Conservation (phyloP, 1,284 basidiomycete genomes). For the Malassezia yamatoensis region DNA sequence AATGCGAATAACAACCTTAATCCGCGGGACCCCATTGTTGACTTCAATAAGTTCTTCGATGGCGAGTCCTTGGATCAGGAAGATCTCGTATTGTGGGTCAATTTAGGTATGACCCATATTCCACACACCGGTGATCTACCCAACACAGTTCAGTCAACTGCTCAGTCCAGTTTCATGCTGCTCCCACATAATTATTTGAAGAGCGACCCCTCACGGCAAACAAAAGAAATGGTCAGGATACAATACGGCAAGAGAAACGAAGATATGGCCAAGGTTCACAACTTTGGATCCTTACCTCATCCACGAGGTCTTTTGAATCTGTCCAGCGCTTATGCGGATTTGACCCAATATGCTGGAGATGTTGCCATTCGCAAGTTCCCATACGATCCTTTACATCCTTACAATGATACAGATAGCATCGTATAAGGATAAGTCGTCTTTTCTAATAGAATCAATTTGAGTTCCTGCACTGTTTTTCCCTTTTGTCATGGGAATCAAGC, state of each 20-base stretch:
- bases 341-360: conserved; percentile 3
- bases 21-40: conserved; percentile 25
- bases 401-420: neutral
- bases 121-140: conserved; percentile 25
- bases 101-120: conserved; percentile 28
- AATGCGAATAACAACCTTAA: conserved; percentile 22
- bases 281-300: neutral
- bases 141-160: conserved; percentile 17
- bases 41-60: conserved; percentile 45
- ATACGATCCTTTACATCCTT: neutral
- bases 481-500: too few relatives aligned
- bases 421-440: neutral
- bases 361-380: neutral
- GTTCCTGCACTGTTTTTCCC: too few relatives aligned
- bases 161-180: neutral
- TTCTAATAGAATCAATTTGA: neutral
- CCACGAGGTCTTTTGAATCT: neutral
- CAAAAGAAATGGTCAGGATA: neutral
- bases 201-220: neutral
- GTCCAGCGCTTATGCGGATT: neutral
- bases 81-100: conserved; percentile 42
- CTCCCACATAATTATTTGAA: neutral
- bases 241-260: neutral
- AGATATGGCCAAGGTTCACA: neutral
- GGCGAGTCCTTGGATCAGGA: conserved; percentile 46